Base-by-base conservation (phyloP, 495 filamentous ascomycete species). In the Zalerion maritima region DNA sequence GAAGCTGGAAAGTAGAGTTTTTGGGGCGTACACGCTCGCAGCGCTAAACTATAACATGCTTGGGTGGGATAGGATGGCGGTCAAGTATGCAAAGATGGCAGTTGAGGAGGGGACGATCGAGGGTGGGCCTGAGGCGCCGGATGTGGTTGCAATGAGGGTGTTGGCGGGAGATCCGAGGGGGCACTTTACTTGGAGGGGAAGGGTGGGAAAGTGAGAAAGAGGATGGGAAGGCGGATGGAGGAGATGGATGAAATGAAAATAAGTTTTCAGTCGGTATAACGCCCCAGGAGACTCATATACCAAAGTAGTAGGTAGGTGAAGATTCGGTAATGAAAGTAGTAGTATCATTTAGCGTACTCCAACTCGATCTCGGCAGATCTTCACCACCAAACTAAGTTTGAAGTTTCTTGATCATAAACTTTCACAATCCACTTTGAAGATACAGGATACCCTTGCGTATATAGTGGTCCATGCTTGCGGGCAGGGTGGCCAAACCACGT, bases 1-100 rank as follows among this genome's bases (percentile, higher is more conserved):
- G 24, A 21, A 43, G 12, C 34, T 63, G 6, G 31, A 54, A n/a
- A 40, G 43, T 5, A 52, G 55, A 18, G 35, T 60, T 8, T 52
- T 47, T 3, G 45, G 43, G 6, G 50, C 46, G 3, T 54, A 59
- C 30, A 56, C 53, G 3, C 35, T 51, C 5, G 59, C 57, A 4
- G 59, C 59, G 23, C 37, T 63, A 9, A 49, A 60, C 24, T 53
- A 45, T 22, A 45, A 50, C n/a, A 47, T 59, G 19, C 56, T 58
- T 32, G 59, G 51, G 13, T 31, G 50, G 24, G 51, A 54, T 29
- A 41, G 39, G n/a, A 41, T 44, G 35, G 45, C 56, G 5, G 34
- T 20, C 2, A 34, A 41, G 26, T 57, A 50, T 34, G 59, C 57
- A 6, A 6, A 3, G 1, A 21, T 35, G 17, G 59, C 57, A 12